Percentiles rank a stretch among this genome's conserved stretches.
Conservation (phyloP, 768 basidiomycete species). For the Aureoboletus auriporus region DNA sequence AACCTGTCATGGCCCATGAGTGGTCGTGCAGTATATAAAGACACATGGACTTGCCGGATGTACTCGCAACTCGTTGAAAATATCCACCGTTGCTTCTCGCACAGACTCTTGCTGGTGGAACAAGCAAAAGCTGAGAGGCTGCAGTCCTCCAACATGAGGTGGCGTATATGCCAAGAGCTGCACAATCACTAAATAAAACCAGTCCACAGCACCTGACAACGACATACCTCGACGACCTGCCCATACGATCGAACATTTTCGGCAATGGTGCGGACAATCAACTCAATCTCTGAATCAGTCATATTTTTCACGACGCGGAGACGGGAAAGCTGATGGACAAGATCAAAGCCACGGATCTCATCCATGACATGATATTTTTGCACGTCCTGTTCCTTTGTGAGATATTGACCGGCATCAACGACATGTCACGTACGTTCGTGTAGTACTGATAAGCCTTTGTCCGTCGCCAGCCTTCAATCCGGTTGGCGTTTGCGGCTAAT, state of each 20-base stretch:
- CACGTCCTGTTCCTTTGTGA: conserved; percentile 55
- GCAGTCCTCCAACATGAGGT: conserved; percentile 74
- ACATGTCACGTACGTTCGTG: conserved; percentile 50
- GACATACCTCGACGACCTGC: conserved; percentile 78
- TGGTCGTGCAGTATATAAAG: not conserved
- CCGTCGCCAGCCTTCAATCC: conserved; percentile 92
- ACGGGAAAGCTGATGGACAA: conserved; percentile 80
- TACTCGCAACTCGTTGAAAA: conserved; percentile 74
- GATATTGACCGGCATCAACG: not conserved
- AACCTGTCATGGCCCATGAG: conserved; percentile 43
- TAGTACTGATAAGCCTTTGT: conserved; percentile 77
- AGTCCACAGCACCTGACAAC: not conserved
- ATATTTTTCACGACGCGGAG: conserved; percentile 72
- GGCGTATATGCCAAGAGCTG: conserved; percentile 81
- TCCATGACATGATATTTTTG: conserved; percentile 46
- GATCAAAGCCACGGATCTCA: conserved; percentile 77
- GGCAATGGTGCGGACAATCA: conserved; percentile 72
- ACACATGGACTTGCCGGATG: conserved; percentile 57
- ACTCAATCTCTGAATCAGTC: conserved; percentile 64
- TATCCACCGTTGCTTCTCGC: conserved; percentile 75
- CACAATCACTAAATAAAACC: not conserved
- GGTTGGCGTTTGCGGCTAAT: conserved; percentile 66
- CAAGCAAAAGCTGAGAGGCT: conserved; percentile 83
- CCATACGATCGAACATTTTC: conserved; percentile 77
- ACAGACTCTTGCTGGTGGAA: conserved; percentile 83